Percentiles rank a stretch among this genome's conserved stretches.
phyloP scores from a whole-genome alignment of 768 basidiomycete genomes.

The Crucibulum laeve region DNA sequence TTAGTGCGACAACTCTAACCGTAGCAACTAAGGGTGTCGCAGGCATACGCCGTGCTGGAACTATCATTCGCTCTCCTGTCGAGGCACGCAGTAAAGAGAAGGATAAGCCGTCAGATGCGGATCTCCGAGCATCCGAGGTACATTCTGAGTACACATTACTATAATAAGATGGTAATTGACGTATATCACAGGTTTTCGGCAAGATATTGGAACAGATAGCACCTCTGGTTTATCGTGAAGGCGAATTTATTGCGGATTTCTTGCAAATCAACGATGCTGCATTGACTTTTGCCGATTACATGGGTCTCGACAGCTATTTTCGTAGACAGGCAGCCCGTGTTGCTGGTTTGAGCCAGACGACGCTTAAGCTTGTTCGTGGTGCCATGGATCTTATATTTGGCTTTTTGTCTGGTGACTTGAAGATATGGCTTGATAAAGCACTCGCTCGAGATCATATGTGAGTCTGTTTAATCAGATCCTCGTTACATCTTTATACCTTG shows the following conservation, averaged over 20 bases:
- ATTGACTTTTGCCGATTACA: conserved; percentile 93
- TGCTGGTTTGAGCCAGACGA: conserved; percentile 60
- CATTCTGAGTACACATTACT: conserved; percentile 1
- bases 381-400: conserved; percentile 96
- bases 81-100: conserved; percentile 60
- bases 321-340: conserved; percentile 82
- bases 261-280: conserved; percentile 86
- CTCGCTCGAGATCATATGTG: conserved; percentile 76
- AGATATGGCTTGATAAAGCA: conserved; percentile 79
- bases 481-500: conserved; percentile 3
- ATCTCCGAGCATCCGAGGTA: conserved; percentile 71
- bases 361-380: conserved; percentile 76
- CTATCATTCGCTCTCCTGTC: conserved; percentile 74
- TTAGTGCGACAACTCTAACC: conserved; percentile 34
- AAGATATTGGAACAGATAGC: conserved; percentile 73
- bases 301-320: conserved; percentile 92
- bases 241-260: conserved; percentile 87
- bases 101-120: conserved; percentile 52
- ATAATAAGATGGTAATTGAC: conserved; percentile 1
- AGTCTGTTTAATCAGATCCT: conserved; percentile 10
- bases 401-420: conserved; percentile 80
- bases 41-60: conserved; percentile 79
- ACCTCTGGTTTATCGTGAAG: conserved; percentile 74
- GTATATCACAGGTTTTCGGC: conserved; percentile 57
- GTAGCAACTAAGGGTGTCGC: conserved; percentile 43